Conservation (phyloP, 305 asterid species). For the Fraxinus nigra region DNA sequence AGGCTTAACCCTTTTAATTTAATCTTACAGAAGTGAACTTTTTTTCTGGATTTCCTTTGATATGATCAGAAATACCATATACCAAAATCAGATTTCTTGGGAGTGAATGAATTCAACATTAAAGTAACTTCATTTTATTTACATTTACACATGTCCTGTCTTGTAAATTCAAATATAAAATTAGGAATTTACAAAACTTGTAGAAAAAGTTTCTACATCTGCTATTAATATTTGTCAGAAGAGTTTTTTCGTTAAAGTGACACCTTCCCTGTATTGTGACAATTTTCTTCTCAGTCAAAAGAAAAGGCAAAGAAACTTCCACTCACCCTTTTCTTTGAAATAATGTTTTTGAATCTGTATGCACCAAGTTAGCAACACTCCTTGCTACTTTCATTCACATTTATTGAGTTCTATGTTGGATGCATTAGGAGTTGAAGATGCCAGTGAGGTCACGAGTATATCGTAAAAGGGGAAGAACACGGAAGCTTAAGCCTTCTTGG, state of each 20-base stretch:
- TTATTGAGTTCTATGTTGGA: slow-evolving; percentile 11
- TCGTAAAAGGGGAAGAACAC: slow-evolving; percentile 87
- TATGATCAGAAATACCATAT: neutral
- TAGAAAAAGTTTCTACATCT: neutral
- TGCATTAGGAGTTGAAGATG: slow-evolving; percentile 52
- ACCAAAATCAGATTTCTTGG: neutral
- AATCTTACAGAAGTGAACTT: neutral
- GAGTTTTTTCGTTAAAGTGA: neutral
- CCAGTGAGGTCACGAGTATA: slow-evolving; percentile 72
- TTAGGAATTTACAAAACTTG: neutral
- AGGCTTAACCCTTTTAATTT: neutral
- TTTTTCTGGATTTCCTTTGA: neutral
- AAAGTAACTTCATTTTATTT: neutral
- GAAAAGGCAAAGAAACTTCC: neutral
- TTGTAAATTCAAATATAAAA: neutral
- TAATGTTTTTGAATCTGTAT: neutral
- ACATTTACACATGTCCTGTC: neutral
- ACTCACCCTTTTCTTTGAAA: slow-evolving; percentile 6
- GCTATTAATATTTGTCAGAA: neutral
- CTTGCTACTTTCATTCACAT: slow-evolving; percentile 12
- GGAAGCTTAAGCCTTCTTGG: slow-evolving; percentile 90
- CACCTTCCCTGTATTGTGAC: neutral
- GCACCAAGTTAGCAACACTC: neutral
- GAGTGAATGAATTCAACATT: neutral
- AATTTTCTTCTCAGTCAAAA: slow-evolving; percentile 6